A percentile compares a stretch with the other conserved stretches of the same genome.
phyloP scores from a whole-genome alignment of 805 yeast genomes.

The Candida pseudoglaebosa region DNA sequence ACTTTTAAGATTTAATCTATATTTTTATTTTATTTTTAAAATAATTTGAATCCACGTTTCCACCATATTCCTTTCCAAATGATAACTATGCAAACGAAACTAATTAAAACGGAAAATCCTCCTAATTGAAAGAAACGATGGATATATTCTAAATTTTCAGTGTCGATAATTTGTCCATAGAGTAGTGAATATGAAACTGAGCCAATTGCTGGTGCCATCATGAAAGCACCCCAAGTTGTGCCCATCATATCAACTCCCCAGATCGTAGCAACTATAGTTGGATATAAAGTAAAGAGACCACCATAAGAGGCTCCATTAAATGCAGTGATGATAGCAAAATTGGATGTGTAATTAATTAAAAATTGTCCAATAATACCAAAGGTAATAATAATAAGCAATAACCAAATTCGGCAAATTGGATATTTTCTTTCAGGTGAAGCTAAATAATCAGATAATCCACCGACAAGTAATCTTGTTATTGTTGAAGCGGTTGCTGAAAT shows the following conservation, averaged over 20 bases:
- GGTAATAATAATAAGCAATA: conserved; percentile 21
- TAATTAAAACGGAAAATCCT: conserved; percentile 10
- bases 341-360: conserved; percentile 13
- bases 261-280: conserved; percentile 74
- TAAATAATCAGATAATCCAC: conserved; percentile 63
- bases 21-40: conserved; percentile 11
- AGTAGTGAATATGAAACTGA: conserved; percentile 62
- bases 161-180: conserved; percentile 64
- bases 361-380: conserved; percentile 33
- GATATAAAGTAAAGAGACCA: conserved; percentile 78
- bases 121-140: conserved; percentile 3
- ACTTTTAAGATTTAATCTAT: no score
- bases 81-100: conserved; percentile 20
- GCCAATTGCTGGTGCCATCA: conserved; percentile 86
- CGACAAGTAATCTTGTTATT: conserved; percentile 59
- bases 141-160: conserved; percentile 10
- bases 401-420: conserved; percentile 32
- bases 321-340: conserved; percentile 31
- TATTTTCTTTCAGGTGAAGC: conserved; percentile 22
- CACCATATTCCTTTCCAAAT: conserved; percentile 31
- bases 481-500: conserved; percentile 68
- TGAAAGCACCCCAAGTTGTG: conserved; percentile 87
- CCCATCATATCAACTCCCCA: conserved; percentile 92
- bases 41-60: conserved; percentile 23
- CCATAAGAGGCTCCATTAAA: conserved; percentile 75